Base-by-base conservation (phyloP, 2,329 filamentous ascomycete species). In the Penicillium sp. region DNA sequence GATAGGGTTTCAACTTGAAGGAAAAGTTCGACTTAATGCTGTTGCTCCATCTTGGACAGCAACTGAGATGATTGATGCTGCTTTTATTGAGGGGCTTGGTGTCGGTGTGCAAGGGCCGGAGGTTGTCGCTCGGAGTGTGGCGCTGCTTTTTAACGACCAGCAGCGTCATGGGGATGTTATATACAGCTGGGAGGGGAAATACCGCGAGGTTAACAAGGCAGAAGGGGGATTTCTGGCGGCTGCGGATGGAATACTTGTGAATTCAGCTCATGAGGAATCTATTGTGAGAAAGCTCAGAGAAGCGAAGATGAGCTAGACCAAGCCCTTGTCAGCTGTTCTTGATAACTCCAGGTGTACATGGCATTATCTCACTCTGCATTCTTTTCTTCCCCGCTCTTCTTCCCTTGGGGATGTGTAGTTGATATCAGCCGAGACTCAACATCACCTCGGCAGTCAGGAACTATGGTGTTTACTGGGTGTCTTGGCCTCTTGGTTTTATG, bases 31-130 rank as follows among this genome's bases (percentile, higher is more conserved):
- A 14, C 66, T 86, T 49, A 86, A 86, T 70, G 78, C 75, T 6
- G 70, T 86, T 20, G 77, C 80, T 1, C 82, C 83, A 1, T 79
- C 74, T 31, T 85, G 82, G 82, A 85, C 83, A 0, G 69, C 74
- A 3, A 82, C 80, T 16, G 76, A 72, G 13, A 73, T 84, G 1
- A 66, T 84, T 2, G 76, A 80, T 0, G 61, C 69, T 32, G 69
- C 73, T 14, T 29, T 61, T 5, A 32, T 68, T 9, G 35, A 56
- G 32, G 26, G 20, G 0, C 24, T 66, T n/a, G 61, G 64, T 1
- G 45, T 55, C 2, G 16, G 5, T 4, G 61, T 77, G 0, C 83
- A 85, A 67, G 59, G 73, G 0, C 68, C 81, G 0, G 71, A 74
- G 1, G 75, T 69, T 0, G 82, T 85, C 1, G 83, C 82, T 2